Base-by-base conservation (phyloP, 2,329 filamentous ascomycete species). In the Nigrograna mackinnonii region DNA sequence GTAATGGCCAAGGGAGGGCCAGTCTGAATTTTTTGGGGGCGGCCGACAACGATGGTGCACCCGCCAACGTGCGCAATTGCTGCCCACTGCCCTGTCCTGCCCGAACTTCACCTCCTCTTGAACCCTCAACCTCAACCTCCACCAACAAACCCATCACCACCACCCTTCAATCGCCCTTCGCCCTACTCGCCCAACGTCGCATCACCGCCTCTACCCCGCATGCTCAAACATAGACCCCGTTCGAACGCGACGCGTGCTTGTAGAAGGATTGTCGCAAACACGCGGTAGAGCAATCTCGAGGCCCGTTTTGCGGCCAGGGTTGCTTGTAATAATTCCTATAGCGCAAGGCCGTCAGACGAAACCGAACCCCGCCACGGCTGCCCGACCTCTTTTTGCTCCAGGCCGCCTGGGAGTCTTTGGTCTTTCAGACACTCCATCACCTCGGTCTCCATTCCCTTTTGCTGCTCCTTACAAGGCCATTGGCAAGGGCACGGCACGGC, bases 171-270 rank as follows among this genome's bases (percentile, higher is more conserved):
- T 13, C 16, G 9, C 12, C 31, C 31, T 34, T 34, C 31, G 16
- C 24, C 17, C 22, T 20, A 20, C 17, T 6, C 84, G 65, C 1
- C 80, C 82, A 44, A 84, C 84, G 18, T 81, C 81, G 9, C 74
- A 42, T 19, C 77, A 79, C 18, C 81, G 81, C 22, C 80, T 80
- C 2, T 81, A 18, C 35, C 31, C 39, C 37, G 38, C 34, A 46
- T 46, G 43, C 37, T 34, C 21, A n/a, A 17, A 37, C 28, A 16
- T 34, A 41, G 37, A 43, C 43, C 12, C 28, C 32, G n/a, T 22
- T 37, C 32, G 22, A 37, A 22, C 35, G 42, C 48, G 45, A 44
- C 44, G 44, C 45, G 46, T 40, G 47, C 42, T 45, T 41, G 35
- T 28, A 22, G 30, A 31, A 26, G 34, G 26, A 30, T 13, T 24